Conservation (phyloP, 2,329 filamentous ascomycete species). For the Cladophialophora chaetospira region DNA sequence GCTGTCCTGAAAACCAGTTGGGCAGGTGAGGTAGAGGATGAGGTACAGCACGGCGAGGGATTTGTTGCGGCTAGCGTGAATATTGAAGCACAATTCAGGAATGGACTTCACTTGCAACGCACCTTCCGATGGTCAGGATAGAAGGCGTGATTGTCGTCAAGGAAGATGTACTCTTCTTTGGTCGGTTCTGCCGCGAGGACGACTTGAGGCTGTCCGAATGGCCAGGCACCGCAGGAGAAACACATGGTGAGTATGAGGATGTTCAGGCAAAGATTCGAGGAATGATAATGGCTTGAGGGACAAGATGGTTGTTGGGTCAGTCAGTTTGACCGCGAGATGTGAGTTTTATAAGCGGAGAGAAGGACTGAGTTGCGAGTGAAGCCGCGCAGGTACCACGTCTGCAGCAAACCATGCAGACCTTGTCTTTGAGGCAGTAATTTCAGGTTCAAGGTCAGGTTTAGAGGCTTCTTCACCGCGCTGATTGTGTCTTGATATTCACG, state of each 20-base stretch:
- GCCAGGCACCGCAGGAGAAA: conserved; percentile 32
- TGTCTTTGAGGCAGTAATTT: not conserved
- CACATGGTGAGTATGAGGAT: conserved; percentile 25
- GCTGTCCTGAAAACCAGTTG: not conserved
- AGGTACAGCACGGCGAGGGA: not conserved
- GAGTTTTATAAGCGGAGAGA: not conserved
- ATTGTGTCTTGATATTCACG: not conserved
- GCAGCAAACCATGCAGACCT: not conserved
- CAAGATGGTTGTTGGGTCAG: not conserved
- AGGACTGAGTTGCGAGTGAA: not conserved
- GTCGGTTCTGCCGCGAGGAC: conserved; percentile 30
- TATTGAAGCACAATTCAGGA: not conserved
- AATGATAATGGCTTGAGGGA: not conserved
- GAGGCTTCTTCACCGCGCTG: not conserved
- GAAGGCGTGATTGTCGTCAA: conserved; percentile 29
- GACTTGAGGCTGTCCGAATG: conserved; percentile 26
- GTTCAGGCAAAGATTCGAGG: not conserved
- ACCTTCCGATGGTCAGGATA: conserved; percentile 31
- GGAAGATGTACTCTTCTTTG: conserved; percentile 32
- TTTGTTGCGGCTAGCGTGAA: not conserved
- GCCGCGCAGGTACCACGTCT: not conserved
- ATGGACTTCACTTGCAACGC: conserved; percentile 21
- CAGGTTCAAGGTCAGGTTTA: too few species aligned
- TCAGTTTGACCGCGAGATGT: not conserved
- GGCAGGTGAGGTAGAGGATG: not conserved